Base-by-base conservation (phyloP, 2,329 filamentous ascomycete genomes). In the Claviceps lovelessii region DNA sequence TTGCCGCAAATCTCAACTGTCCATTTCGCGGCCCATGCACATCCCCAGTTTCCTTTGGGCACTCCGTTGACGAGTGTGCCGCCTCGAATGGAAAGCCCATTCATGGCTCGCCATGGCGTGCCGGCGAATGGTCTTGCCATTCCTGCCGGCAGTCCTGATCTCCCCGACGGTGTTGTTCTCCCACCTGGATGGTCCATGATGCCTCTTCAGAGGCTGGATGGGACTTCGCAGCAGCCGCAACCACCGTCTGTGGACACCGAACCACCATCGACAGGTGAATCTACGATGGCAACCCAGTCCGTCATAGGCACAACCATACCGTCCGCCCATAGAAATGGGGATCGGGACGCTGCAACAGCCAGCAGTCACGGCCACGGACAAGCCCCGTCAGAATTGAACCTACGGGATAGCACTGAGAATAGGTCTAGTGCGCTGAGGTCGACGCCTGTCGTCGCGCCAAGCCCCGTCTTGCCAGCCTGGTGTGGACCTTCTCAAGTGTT, bases 121-220 rank as follows among this genome's bases (percentile, higher is more conserved):
- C 61, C 73, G 15, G 64, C 71, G 1, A 73, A 74, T 46, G 67
- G 75, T 10, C 66, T 73, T 15, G 70, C 77, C 1, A 82, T 84
- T 52, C 78, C 79, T 5, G 71, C 81, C 4, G 81, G 80, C 19
- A 83, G 79, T 60, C 66, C 77, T 23, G 80, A 83, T 8, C 71
- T 85, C 9, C 83, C 83, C 0, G 76, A 81, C 54, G 82, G 82
- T 6, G 73, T 86, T n/a, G 73, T 77, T 5, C 75, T 86, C 23
- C 83, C 83, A 2, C 73, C 76, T 33, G 83, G 83, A 5, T 86
- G 83, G 83, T 78, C 79, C 28, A 67, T 86, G 44, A 68, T 85
- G 49, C 82, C 83, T 29, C 70, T 86, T 2, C 76, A 83, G 58
- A 73, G 79, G 29, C 60, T 79, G 9, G 75, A 78, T 52, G 71